Conservation (phyloP, 1,284 basidiomycete species). For the Anthracocystis panici-leucophaei region DNA sequence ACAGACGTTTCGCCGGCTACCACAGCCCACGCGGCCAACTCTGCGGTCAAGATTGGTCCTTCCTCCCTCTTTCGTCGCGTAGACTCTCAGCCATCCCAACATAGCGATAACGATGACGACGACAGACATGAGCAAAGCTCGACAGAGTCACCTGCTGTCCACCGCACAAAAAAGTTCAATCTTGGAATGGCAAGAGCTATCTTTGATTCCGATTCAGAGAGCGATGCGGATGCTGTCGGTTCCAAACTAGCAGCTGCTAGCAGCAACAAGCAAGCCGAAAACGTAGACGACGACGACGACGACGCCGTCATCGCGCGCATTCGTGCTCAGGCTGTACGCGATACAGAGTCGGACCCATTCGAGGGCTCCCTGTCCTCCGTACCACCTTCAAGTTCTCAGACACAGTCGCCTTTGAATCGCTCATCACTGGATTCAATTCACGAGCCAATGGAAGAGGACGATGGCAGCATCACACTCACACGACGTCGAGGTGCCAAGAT, state of each 20-base stretch:
- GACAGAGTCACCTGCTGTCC: constrained; percentile 19
- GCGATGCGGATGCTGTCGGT: constrained; percentile 6
- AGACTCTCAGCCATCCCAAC: constrained; percentile 34
- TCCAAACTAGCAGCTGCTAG: background rate
- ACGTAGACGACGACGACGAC: constrained; percentile 15
- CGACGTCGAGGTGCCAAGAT: constrained; percentile 39
- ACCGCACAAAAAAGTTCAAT: constrained; percentile 32
- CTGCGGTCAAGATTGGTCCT: constrained; percentile 25
- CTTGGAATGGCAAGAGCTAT: constrained; percentile 37
- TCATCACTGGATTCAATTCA: constrained; percentile 4
- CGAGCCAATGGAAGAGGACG: constrained; percentile 8
- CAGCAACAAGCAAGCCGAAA: background rate
- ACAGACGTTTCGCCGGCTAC: constrained; percentile 35
- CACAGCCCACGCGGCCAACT: constrained; percentile 25
- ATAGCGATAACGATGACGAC: constrained; percentile 11
- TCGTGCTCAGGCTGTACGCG: constrained; percentile 21
- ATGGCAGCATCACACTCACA: constrained; percentile 15
- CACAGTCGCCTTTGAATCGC: constrained; percentile 17
- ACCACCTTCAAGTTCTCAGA: constrained; percentile 32
- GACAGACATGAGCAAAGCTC: constrained; percentile 4
- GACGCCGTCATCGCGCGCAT: constrained; percentile 37
- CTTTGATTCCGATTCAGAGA: constrained; percentile 45
- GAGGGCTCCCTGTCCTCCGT: constrained; percentile 36
- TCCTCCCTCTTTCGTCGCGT: constrained; percentile 33
- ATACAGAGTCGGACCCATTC: constrained; percentile 40